These are phyloP conservation scores for Rhododendron kiyosumense DNA, from an alignment of 148 eudicot genomes.

Conservation along the genomic window DNA sequence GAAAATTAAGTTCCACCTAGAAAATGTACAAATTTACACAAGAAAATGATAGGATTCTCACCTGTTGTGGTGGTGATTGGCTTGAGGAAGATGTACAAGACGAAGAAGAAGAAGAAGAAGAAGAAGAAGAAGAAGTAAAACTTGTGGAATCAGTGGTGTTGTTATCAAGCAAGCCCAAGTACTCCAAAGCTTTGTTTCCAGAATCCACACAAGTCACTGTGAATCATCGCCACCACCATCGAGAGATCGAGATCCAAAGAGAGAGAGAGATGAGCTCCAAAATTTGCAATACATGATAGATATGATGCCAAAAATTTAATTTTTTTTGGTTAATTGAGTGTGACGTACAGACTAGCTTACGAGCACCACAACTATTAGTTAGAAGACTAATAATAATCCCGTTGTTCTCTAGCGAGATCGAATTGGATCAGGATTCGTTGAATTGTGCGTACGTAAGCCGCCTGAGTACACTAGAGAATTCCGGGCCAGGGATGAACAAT, in stretches of 20 bases:
- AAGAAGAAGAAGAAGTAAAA: background rate
- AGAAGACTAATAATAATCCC: no score
- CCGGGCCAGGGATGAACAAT: background rate
- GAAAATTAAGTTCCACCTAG: background rate
- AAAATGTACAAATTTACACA: background rate
- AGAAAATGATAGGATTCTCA: background rate
- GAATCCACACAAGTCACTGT: constrained; percentile 61
- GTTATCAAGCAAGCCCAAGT: constrained; percentile 38
- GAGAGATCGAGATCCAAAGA: background rate
- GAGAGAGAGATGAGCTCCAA: background rate
- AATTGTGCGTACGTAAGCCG: no score
- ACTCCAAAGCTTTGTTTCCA: constrained; percentile 57
- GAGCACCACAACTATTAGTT: no score
- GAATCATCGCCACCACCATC: background rate
- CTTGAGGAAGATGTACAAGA: background rate
- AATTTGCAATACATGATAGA: background rate
- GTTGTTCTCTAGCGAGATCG: no score
- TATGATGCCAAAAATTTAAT: background rate
- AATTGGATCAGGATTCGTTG: no score
- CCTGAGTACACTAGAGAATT: no score
- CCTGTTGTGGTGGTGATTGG: constrained; percentile 10
- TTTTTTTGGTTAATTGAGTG: no score
- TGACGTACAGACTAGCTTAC: no score
- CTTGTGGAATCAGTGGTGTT: background rate
- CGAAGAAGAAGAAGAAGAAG: background rate